Evolutionary conservation across 495 filamentous ascomycete genomes (phyloP), one percentile per base, ranked within the genome.

Genomic region (Penicillium fimorum): DNA sequence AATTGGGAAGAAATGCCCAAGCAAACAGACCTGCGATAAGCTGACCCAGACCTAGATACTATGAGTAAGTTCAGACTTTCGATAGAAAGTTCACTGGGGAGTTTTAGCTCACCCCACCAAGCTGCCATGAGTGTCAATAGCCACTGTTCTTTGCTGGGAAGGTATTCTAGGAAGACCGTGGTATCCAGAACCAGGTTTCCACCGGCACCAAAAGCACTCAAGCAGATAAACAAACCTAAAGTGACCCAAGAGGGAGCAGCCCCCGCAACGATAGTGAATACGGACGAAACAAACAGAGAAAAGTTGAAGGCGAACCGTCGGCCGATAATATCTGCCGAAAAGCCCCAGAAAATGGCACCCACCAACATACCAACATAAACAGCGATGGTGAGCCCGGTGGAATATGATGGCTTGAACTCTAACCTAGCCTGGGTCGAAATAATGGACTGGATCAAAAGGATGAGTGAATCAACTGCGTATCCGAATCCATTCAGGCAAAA

Each of bases 111-210:
- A 71, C 76, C 76, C 79, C 79, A 82, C 77, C 77, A 81, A 2
- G 66, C 70, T 0, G 79, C 77, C 71, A 81, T 74, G 10, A 78
- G 59, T 9, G 76, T 81, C 29, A 82, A 53, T 3, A 82, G 55
- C 73, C 76, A 80, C 48, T 79, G 73, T 12, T 76, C 38, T 17
- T 70, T 66, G 40, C 67, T 68, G 0, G 79, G 80, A 5, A 82
- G 62, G 60, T 77, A 82, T 56, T 82, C 79, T 27, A 82, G 57
- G 46, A 81, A 79, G 1, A 81, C 84, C 0, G 87, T 82, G 0
- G 86, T 87, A 58, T 91, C 86, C 27, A 91, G 66, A 3, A 87
- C 80, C 44, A 89, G 68, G 60, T 91, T 90, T 17, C 87, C 87
- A 13, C 87, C 88, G 55, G 56, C 80, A 68, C 74, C 80, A 52